Base-by-base conservation (phyloP, 495 filamentous ascomycete genomes). In the Penicillium roqueforti region DNA sequence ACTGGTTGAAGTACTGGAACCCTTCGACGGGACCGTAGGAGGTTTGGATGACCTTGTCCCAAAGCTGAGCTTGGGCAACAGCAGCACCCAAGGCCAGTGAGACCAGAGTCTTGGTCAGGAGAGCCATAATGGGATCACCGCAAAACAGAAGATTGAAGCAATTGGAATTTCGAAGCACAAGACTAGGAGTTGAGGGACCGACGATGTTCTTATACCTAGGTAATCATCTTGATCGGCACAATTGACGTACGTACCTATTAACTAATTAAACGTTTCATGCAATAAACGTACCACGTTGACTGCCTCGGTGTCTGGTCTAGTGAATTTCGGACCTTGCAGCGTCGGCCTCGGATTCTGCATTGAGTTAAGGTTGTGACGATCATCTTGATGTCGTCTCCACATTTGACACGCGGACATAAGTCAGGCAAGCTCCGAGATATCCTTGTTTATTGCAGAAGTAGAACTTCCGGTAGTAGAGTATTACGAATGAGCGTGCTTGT, bases 1-100 rank as follows among this genome's bases (percentile, higher is more conserved):
- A 60, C 25, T 58, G 22, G 28, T 65, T 69, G 57, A 69, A 69
- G 47, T 65, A 67, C 38, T 67, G 43, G 55, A 51, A 69, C 16
- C 64, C 67, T 45, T 67, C 42, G 25, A 67, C 64, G 13, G 59
- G 61, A 9, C 61, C 67, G 43, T 62, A 63, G 1, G 41, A 53
- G 22, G 61, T 69, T n/a, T 63, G 34, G 41, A 69, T 65, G 34
- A 56, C 53, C 47, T 59, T 39, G 36, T 57, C 50, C 58, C 58
- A 61, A 23, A 65, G 58, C 50, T 61, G 61, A 8, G 61, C 55
- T 29, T 59, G 55, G 26, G 52, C 44, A 23, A 56, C 38, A 31
- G 55, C 32, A 38, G 61, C 51, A n/a, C 55, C 58, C n/a, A 65
- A 18, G 11, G 50, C 52, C 51, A 65, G 38, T 11, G 42, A 40